Base-by-base conservation (phyloP, 768 basidiomycete species). In the Calvatia gigantea region DNA sequence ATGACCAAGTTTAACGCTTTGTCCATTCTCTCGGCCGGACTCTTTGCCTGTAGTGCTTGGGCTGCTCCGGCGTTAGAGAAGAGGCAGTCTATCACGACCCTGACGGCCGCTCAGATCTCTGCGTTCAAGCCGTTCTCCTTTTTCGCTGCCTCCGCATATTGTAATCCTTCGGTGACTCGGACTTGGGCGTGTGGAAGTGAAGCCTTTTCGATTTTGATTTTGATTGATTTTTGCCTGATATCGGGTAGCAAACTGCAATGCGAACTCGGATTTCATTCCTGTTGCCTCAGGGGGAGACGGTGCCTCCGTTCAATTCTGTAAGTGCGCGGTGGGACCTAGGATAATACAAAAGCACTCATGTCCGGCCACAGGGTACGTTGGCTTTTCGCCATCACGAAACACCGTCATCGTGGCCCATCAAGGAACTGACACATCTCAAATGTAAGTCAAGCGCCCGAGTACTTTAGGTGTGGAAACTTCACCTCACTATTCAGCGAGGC, bases 141-240 rank as follows among this genome's bases (percentile, higher is more conserved):
- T 52, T 82, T 76, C 58, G 79, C 83, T 2, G 72, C 72, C 28
- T 63, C 81, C 7, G 81, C 70, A 0, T 81, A 81, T 58, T 84
- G 83, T 51, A 38, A 63, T 5, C 68, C 79, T 15, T 51, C 71
- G 1, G 59, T 65, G 21, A 81, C 78, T 17, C 60, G 72, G 31
- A 70, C 73, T 19, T 84, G 83, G 83, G 60, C 73, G 25, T 84
- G 82, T 62, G 83, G 83, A 64, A 49, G 61, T 67, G 31, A 39
- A 60, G 51, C 39, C 21, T 21, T 11, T 21, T 9, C 8, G 28
- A 28, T 5, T 19, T 7, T 12, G 21, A 6, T 5, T 32, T 4
- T 4, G 21, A 19, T 19, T 43, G 29, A 44, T 28, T 8, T 14
- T 9, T 6, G 19, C 52, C 23, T 4, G 11, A 19, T 23, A 37